Evolutionary conservation across 2,329 filamentous ascomycete species (phyloP).

Genomic region (Botryosphaeria dothidea): DNA sequence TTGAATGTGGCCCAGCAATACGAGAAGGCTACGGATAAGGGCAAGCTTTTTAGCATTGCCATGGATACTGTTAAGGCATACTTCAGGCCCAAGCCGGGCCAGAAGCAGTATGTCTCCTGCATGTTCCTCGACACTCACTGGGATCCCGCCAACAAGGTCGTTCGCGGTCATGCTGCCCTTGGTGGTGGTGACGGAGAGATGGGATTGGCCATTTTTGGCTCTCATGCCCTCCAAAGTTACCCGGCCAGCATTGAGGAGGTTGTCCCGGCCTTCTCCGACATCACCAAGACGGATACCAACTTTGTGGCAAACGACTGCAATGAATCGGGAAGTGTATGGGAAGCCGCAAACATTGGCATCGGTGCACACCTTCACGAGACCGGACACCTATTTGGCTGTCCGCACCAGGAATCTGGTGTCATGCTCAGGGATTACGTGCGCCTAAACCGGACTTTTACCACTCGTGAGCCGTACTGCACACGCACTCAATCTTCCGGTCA

Average conservation of each 20-base stretch:
- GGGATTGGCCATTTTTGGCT: slow-evolving; percentile 87
- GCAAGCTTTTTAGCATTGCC: slow-evolving; percentile 75
- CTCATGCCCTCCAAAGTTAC: slow-evolving; percentile 88
- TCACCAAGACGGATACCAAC: slow-evolving; percentile 80
- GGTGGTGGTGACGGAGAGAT: slow-evolving; percentile 73
- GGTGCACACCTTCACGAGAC: slow-evolving; percentile 90
- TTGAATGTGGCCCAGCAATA: slow-evolving; percentile 79
- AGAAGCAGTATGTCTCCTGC: slow-evolving; percentile 86
- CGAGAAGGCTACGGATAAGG: slow-evolving; percentile 65
- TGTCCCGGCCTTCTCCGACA: slow-evolving; percentile 84
- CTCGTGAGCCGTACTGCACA: slow-evolving; percentile 81
- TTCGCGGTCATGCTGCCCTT: slow-evolving; percentile 81
- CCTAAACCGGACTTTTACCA: slow-evolving; percentile 80
- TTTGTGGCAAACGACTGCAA: slow-evolving; percentile 83
- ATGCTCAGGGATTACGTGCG: slow-evolving; percentile 89
- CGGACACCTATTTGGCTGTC: slow-evolving; percentile 86
- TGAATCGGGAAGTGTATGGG: slow-evolving; percentile 89
- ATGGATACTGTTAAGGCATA: slow-evolving; percentile 75
- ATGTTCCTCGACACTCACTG: slow-evolving; percentile 87
- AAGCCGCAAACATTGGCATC: slow-evolving; percentile 91
- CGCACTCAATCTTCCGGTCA: slow-evolving; percentile 79
- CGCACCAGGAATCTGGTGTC: slow-evolving; percentile 85
- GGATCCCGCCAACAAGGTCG: slow-evolving; percentile 69
- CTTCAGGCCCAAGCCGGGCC: slow-evolving; percentile 72
- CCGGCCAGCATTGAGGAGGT: slow-evolving; percentile 88